Evolutionary conservation across 345 rosid genomes (phyloP).

Genomic region (Dipteronia dyeriana): DNA sequence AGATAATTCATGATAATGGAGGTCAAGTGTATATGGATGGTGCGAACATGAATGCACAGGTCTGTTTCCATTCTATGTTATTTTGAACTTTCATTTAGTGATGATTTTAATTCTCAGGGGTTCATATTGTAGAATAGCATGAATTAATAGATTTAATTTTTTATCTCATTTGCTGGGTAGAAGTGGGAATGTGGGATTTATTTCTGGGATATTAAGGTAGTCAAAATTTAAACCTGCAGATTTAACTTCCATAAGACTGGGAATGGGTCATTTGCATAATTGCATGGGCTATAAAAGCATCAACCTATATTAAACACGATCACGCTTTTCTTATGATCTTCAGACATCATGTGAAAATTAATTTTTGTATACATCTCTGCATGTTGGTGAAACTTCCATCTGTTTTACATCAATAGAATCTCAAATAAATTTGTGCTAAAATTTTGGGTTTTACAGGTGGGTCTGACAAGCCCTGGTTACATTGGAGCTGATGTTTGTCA

Average conservation of each 20-base stretch:
- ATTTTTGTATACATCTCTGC: neutral
- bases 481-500: conserved; percentile 99
- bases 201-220: neutral
- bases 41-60: conserved; percentile 99
- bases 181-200: neutral
- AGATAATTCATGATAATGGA: conserved; percentile 92
- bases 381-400: neutral
- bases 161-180: neutral
- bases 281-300: neutral
- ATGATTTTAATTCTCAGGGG: neutral
- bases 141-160: neutral
- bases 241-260: neutral
- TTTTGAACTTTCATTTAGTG: conserved; percentile 8
- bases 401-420: neutral
- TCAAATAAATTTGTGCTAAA: conserved; percentile 8
- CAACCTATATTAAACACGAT: neutral
- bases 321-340: neutral
- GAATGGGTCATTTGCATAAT: neutral
- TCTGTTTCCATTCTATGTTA: conserved; percentile 26
- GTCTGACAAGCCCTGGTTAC: conserved; percentile 95
- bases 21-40: conserved; percentile 99
- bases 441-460: conserved; percentile 55
- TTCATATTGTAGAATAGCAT: neutral
- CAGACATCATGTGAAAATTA: neutral
- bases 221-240: neutral